Conservation (phyloP, 2,329 filamentous ascomycete species). For the Davidsoniella eucalypti region DNA sequence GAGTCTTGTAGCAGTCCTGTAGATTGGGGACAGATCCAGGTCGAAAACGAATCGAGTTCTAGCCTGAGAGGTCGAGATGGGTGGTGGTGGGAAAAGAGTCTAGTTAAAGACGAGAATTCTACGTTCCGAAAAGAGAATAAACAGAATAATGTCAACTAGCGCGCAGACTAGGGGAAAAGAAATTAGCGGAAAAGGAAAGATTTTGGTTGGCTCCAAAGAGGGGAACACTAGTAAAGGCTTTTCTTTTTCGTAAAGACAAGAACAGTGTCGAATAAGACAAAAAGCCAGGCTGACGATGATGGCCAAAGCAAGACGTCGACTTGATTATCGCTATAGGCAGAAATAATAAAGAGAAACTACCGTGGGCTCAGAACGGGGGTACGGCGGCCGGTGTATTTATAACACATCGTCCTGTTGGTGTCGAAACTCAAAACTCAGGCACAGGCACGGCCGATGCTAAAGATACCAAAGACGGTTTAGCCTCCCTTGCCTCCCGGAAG, state of each 20-base stretch:
- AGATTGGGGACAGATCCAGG: no score
- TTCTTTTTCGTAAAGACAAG: not conserved
- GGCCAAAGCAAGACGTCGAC: not conserved
- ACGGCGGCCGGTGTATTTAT: not conserved
- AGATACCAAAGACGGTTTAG: conserved; percentile 11
- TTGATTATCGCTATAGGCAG: no score
- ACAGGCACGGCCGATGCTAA: not conserved
- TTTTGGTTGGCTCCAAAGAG: not conserved
- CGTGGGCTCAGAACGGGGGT: not conserved
- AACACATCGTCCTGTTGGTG: not conserved
- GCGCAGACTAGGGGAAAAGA: not conserved
- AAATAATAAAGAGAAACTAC: not conserved
- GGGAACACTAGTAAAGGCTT: not conserved
- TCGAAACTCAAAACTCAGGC: conserved; percentile 3
- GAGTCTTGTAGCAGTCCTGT: no score
- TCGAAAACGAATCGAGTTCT: no score
- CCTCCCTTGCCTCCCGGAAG: not conserved
- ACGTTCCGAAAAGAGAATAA: not conserved
- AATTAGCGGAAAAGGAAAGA: not conserved
- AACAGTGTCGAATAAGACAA: not conserved
- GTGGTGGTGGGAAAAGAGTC: no score
- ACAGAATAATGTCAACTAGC: not conserved
- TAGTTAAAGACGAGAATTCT: no score
- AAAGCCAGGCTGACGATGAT: not conserved
- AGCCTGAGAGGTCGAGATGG: no score